Evolutionary conservation across 345 rosid species (phyloP), one percentile per base, ranked within the genome.

Genomic region (Brassica carinata): DNA sequence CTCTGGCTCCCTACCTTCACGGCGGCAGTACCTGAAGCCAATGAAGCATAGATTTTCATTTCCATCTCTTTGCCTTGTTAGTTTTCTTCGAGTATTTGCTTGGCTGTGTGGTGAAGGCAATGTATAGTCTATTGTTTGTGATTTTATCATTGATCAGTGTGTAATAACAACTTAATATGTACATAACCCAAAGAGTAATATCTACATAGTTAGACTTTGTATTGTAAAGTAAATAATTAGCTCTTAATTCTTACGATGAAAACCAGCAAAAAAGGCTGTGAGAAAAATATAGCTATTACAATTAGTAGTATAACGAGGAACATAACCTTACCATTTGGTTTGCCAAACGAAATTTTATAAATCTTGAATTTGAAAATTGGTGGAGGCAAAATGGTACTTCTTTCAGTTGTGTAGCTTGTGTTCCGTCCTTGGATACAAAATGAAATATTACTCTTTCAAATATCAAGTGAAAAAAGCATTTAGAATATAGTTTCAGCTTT

Each of bases 1-100:
- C 80, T 95, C 43, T 95, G 99, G 97, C 85, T 95, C 62, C 99
- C 98, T 81, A 64, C 92, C 51, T 82, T 77, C 67, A 38, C 91
- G 26, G 74, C 85, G 66, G 68, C 82, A 70, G 80, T 55, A 34
- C 75, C 88, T 38, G 89, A 85, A 75, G 13, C n/a, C 62, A 78
- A 69, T 62, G 85, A 67, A 64, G 45, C 26, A 62, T 71, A 77
- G 64, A 8, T 57, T 3, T 3, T 36, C 18, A 45, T 30, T 66
- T 23, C 7, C 19, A 30, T 67, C 63, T 36, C 23, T 38, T 15
- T 51, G 14, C 36, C 70, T 33, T 64, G 45, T 31, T 23, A 34
- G 36, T 72, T 66, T 43, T 64, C 51, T 51, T 30, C 55, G 63
- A 8, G 73, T 66, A 71, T 72, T 36, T 72, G 64, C 64, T 58